These are phyloP conservation scores for Collybia sordida DNA, from an alignment of 768 basidiomycete species.

Conservation along the genomic window DNA sequence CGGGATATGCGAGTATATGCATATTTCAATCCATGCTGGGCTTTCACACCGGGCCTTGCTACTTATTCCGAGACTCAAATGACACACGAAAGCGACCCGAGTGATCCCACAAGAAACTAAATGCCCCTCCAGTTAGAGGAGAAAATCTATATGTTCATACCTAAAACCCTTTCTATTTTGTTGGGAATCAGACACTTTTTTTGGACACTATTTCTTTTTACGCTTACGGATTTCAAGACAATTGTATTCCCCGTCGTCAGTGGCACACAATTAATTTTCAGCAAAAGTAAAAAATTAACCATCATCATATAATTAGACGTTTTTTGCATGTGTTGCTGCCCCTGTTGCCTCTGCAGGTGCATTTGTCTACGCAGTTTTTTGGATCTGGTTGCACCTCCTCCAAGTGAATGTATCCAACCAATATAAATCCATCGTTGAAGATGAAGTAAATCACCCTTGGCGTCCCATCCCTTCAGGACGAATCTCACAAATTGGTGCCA, in stretches of 20 bases:
- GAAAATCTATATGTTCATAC: too few species aligned
- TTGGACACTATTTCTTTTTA: conserved; percentile 23
- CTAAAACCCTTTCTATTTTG: too few species aligned
- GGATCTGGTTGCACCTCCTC: conserved; percentile 46
- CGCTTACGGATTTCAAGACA: conserved; percentile 31
- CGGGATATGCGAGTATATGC: too few species aligned
- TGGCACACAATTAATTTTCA: background rate
- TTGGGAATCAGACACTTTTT: too few species aligned
- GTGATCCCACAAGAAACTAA: too few species aligned
- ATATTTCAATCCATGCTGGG: too few species aligned
- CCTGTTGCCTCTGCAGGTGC: conserved; percentile 19
- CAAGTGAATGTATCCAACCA: conserved; percentile 36
- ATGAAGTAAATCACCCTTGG: conserved; percentile 40
- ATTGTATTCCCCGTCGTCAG: conserved; percentile 32
- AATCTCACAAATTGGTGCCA: conserved; percentile 19
- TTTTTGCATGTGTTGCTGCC: conserved; percentile 32
- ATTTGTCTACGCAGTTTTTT: conserved; percentile 28
- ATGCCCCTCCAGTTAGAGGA: too few species aligned
- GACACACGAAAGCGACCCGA: too few species aligned
- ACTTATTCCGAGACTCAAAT: too few species aligned
- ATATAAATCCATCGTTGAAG: conserved; percentile 36
- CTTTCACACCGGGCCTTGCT: too few species aligned
- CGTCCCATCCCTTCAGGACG: conserved; percentile 35
- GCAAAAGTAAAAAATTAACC: too few species aligned
- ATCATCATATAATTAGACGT: conserved; percentile 18